Evolutionary conservation across 1,139 yeast species (phyloP).

Genomic region (Chernovozyma sophiae-reginae): DNA sequence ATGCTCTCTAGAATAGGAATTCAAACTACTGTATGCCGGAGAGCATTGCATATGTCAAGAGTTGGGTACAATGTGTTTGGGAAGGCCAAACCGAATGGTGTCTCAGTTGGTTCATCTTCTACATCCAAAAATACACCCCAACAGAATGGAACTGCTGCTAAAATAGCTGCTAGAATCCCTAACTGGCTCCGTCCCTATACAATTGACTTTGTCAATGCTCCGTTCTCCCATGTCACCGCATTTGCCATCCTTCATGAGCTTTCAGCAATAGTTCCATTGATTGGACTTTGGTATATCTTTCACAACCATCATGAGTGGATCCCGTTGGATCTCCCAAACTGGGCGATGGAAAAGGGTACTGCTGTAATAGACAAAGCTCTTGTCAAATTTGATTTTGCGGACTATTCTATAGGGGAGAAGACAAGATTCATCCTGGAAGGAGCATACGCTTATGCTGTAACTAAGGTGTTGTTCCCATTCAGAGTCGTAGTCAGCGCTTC

Average conservation of each 20-base stretch:
- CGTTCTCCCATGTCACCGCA: slow-evolving; percentile 67
- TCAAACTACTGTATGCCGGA: not conserved
- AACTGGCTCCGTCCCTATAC: slow-evolving; percentile 48
- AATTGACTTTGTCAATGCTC: slow-evolving; percentile 50
- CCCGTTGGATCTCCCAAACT: slow-evolving; percentile 59
- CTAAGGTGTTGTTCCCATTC: slow-evolving; percentile 60
- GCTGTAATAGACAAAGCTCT: slow-evolving; percentile 50
- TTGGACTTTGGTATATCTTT: slow-evolving; percentile 71
- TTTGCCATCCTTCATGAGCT: slow-evolving; percentile 80
- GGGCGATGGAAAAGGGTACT: slow-evolving; percentile 61
- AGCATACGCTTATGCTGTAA: slow-evolving; percentile 82
- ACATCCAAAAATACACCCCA: not conserved
- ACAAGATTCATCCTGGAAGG: slow-evolving; percentile 68
- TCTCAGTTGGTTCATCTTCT: not conserved
- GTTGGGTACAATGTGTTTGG: not conserved
- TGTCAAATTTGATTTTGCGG: slow-evolving; percentile 28
- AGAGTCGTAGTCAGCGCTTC: slow-evolving; percentile 54
- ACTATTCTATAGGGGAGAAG: slow-evolving; percentile 47
- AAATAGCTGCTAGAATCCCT: slow-evolving; percentile 30
- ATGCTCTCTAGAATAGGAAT: not conserved
- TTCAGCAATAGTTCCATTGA: slow-evolving; percentile 76
- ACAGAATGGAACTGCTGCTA: slow-evolving; percentile 4
- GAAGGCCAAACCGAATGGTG: not conserved
- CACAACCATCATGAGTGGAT: slow-evolving; percentile 46
- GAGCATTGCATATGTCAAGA: not conserved